Evolutionary conservation across 345 rosid species (phyloP).

Genomic region (Eucalyptus leucophloia): DNA sequence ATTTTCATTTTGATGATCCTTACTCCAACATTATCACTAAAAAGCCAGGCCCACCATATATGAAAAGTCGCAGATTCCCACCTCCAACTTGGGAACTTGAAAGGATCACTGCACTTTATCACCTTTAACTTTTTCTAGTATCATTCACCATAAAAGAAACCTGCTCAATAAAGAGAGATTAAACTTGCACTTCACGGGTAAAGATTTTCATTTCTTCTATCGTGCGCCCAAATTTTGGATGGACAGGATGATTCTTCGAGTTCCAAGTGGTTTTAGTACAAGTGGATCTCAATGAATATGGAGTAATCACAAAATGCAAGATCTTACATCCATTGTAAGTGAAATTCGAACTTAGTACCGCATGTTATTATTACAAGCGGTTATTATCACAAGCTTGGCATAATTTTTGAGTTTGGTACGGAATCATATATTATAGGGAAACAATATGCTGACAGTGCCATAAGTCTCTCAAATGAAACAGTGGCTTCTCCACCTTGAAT

Average conservation of each 20-base stretch:
- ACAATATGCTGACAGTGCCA: neutral
- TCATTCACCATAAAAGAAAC: neutral
- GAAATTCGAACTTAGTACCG: accelerated
- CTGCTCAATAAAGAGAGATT: neutral
- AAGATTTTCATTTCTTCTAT: neutral
- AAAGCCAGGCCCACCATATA: neutral
- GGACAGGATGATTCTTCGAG: no score
- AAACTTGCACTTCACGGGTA: no score
- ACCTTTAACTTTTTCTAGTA: neutral
- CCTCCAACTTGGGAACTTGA: neutral
- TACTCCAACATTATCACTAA: neutral
- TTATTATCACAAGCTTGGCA: neutral
- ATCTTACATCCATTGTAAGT: neutral
- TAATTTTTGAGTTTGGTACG: accelerated
- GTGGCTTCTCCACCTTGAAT: neutral
- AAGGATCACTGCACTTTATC: neutral
- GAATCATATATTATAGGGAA: no score
- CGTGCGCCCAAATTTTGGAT: neutral
- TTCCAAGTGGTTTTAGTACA: neutral
- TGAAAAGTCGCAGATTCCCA: neutral
- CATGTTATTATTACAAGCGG: accelerated
- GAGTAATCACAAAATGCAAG: neutral
- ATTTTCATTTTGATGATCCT: no score
- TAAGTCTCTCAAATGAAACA: neutral
- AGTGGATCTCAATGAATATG: neutral